Evolutionary conservation across 1,284 basidiomycete species (phyloP).

Genomic region (Trametes pubescens): DNA sequence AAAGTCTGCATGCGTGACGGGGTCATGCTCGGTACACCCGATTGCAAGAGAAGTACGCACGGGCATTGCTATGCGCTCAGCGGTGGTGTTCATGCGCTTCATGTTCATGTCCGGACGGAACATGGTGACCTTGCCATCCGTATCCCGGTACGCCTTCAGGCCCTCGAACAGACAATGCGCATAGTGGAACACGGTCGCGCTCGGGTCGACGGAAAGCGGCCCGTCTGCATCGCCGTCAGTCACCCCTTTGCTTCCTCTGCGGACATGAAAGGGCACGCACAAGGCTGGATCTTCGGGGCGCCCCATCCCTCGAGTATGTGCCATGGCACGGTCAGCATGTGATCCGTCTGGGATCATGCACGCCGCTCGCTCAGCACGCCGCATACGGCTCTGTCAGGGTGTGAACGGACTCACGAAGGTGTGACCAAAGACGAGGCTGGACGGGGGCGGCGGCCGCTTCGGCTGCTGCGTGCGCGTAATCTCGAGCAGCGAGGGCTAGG

Average conservation of each 20-base stretch:
- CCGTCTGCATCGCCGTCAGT: conserved; percentile 31
- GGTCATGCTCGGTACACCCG: conserved; percentile 10
- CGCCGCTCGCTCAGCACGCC: neutral
- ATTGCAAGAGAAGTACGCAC: conserved; percentile 51
- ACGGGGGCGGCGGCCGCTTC: conserved; percentile 59
- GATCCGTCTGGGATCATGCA: conserved; percentile 72
- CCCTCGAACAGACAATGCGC: conserved; percentile 94
- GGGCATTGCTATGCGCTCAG: conserved; percentile 77
- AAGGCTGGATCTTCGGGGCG: conserved; percentile 84
- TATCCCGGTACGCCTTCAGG: conserved; percentile 93
- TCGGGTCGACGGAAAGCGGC: conserved; percentile 77
- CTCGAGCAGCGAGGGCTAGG: conserved; percentile 56
- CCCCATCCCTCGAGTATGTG: conserved; percentile 80
- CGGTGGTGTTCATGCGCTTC: conserved; percentile 88
- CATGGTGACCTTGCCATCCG: conserved; percentile 81
- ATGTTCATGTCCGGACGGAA: conserved; percentile 99
- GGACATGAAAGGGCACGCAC: conserved; percentile 50
- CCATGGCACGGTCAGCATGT: conserved; percentile 94
- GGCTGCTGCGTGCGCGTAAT: conserved; percentile 60
- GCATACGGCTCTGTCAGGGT: neutral
- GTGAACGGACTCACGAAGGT: conserved; percentile 64
- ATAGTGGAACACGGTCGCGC: conserved; percentile 93
- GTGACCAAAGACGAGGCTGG: conserved; percentile 70
- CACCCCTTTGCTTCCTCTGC: neutral
- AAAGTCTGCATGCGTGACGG: conserved; percentile 64